phyloP scores from a whole-genome alignment of 257 asterid species.

The Coffea eugenioides region DNA sequence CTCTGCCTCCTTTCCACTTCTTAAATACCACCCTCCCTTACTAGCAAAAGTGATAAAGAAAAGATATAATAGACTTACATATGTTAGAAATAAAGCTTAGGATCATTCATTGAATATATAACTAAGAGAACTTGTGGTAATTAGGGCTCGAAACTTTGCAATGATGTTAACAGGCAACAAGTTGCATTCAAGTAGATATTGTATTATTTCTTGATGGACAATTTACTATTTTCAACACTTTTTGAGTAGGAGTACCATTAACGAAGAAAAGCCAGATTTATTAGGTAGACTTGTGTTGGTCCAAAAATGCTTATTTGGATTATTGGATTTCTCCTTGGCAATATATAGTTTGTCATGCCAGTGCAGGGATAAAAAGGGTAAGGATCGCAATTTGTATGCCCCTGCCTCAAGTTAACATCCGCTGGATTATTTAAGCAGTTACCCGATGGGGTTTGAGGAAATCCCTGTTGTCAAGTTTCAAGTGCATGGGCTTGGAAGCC shows the following conservation, averaged over 20 bases:
- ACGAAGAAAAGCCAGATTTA: neutral
- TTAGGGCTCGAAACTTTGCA: neutral
- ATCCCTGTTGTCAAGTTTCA: neutral
- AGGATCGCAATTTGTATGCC: neutral
- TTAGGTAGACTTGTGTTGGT: slow-evolving; percentile 7
- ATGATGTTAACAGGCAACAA: neutral
- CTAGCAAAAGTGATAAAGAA: too few species aligned
- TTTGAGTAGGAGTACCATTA: neutral
- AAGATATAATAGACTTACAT: too few species aligned
- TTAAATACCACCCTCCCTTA: too few species aligned
- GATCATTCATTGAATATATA: too few species aligned
- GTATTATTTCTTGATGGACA: neutral
- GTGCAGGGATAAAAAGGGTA: neutral
- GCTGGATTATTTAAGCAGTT: neutral
- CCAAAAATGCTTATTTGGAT: slow-evolving; percentile 1
- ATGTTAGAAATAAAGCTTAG: too few species aligned
- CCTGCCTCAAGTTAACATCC: neutral
- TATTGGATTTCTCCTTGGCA: slow-evolving; percentile 8
- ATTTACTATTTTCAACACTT: too few species aligned
- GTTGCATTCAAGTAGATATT: neutral
- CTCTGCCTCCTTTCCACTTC: too few species aligned
- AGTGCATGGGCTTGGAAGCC: neutral
- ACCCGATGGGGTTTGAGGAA: neutral
- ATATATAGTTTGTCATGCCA: too few species aligned
- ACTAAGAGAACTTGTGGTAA: too few species aligned